Evolutionary conservation across 23 red algal genomes (phyloP).

Genomic region (Gracilaria domingensis): DNA sequence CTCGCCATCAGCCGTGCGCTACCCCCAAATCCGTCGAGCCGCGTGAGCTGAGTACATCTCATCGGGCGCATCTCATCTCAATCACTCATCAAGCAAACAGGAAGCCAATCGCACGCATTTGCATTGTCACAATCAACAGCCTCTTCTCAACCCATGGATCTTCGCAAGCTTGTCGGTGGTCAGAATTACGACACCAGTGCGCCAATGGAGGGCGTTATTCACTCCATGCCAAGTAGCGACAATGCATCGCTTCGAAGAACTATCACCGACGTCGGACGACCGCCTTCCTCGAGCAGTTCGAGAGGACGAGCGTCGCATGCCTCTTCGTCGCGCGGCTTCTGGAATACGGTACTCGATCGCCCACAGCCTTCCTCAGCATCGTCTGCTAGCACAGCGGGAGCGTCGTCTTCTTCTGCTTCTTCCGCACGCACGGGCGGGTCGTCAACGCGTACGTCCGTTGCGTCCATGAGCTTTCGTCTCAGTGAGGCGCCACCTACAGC

Average conservation of each 20-base stretch:
- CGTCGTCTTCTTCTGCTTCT: background rate
- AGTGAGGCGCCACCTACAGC: background rate
- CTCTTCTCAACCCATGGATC: background rate
- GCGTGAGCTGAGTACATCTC: too few species aligned
- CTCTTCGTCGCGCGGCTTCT: background rate
- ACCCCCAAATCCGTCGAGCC: too few species aligned
- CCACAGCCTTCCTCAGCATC: constrained; percentile 7
- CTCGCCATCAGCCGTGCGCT: too few species aligned
- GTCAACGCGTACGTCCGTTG: background rate
- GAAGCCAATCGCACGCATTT: too few species aligned
- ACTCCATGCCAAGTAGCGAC: constrained; percentile 2
- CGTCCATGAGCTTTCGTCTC: constrained; percentile 19
- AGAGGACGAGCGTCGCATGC: background rate
- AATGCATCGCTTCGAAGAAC: background rate
- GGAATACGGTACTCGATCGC: constrained; percentile 12
- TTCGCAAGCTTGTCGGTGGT: background rate
- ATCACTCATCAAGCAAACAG: too few species aligned
- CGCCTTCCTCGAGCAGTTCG: background rate
- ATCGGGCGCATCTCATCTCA: too few species aligned
- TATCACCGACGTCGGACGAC: constrained; percentile 7
- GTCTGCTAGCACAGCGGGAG: background rate
- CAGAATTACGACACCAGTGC: constrained; percentile 4
- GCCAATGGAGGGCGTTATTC: constrained; percentile 29
- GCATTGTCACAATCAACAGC: too few species aligned
- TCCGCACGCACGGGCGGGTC: background rate